Conservation (phyloP, 495 filamentous ascomycete species). For the Terfezia claveryi region DNA sequence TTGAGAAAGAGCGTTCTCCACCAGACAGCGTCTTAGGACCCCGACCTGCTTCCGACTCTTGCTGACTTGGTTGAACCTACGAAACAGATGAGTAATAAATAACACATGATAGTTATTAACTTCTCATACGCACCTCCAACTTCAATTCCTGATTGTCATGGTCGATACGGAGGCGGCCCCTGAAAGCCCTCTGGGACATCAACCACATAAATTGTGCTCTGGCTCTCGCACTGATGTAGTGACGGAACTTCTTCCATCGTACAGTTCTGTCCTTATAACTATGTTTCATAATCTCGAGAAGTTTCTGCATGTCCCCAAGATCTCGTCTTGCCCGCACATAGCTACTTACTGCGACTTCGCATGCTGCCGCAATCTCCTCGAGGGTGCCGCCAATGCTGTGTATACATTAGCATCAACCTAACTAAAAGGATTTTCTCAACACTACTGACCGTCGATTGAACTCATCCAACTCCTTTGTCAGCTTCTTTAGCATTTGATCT, state of each 20-base stretch:
- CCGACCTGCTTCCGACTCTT: conserved; percentile 38
- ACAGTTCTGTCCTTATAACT: conserved; percentile 36
- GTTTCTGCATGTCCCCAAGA: conserved; percentile 27
- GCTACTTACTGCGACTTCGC: conserved; percentile 20
- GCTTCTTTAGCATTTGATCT: conserved; percentile 18
- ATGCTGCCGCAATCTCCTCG: conserved; percentile 37
- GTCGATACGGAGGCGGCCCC: conserved; percentile 56
- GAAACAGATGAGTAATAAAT: neutral
- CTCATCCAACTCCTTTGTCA: conserved; percentile 5
- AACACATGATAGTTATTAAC: neutral
- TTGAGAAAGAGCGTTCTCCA: conserved; percentile 93
- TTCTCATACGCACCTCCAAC: conserved; percentile 27
- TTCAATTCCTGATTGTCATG: conserved; percentile 64
- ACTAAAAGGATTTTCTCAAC: too few relatives aligned
- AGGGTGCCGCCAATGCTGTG: conserved; percentile 42
- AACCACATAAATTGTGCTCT: conserved; percentile 71
- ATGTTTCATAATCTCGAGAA: conserved; percentile 27
- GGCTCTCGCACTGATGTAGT: conserved; percentile 60
- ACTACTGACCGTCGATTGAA: too few relatives aligned
- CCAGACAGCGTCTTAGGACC: conserved; percentile 81
- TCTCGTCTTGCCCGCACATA: conserved; percentile 25
- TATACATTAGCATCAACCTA: neutral
- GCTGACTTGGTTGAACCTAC: conserved; percentile 46
- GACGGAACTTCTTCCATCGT: conserved; percentile 62
- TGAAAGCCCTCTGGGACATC: conserved; percentile 68